Evolutionary conservation across 2,329 filamentous ascomycete species (phyloP).

Genomic region (Dendrostoma leiphaemia): DNA sequence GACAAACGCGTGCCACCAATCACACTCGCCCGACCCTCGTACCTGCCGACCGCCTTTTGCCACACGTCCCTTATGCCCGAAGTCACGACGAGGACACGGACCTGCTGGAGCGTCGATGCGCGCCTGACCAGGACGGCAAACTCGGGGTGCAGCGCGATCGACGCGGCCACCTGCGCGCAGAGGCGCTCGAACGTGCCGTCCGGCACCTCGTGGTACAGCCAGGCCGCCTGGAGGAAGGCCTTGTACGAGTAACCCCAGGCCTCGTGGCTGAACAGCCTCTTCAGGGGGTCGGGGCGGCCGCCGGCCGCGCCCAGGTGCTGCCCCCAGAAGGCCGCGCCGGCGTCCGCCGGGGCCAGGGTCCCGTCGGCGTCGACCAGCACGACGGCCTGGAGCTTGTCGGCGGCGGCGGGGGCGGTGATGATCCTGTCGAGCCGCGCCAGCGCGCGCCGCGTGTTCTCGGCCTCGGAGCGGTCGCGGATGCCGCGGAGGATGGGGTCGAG

Average conservation of each 20-base stretch:
- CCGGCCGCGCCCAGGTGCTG: conserved; percentile 1
- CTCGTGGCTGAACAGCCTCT: conserved; percentile 42
- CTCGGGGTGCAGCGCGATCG: conserved; percentile 44
- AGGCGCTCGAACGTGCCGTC: conserved; percentile 38
- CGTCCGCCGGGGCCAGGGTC: conserved; percentile 51
- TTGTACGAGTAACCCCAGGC: conserved; percentile 48
- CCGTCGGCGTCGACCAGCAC: conserved; percentile 59
- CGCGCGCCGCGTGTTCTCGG: conserved; percentile 34
- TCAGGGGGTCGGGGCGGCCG: conserved; percentile 30
- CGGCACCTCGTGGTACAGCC: conserved; percentile 49
- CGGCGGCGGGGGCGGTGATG: conserved; percentile 24
- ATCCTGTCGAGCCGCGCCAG: conserved; percentile 31
- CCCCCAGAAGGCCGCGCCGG: conserved; percentile 50
- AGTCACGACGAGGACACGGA: conserved; percentile 51
- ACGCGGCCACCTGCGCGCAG: conserved; percentile 42
- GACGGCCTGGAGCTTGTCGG: conserved; percentile 36
- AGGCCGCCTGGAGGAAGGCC: conserved; percentile 52
- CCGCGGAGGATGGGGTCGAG: conserved; percentile 18
- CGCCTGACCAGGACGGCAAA: conserved; percentile 42
- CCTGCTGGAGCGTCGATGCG: conserved; percentile 29
- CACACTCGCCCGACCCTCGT: conserved; percentile 44
- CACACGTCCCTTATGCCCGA: conserved; percentile 53
- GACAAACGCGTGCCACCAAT: conserved; percentile 50
- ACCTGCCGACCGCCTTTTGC: conserved; percentile 45
- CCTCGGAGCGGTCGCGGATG: conserved; percentile 36